A percentile compares a stretch with the other conserved stretches of the same genome.
Conservation (phyloP, 106 monocot genomes). For the Phalaenopsis equestris region DNA sequence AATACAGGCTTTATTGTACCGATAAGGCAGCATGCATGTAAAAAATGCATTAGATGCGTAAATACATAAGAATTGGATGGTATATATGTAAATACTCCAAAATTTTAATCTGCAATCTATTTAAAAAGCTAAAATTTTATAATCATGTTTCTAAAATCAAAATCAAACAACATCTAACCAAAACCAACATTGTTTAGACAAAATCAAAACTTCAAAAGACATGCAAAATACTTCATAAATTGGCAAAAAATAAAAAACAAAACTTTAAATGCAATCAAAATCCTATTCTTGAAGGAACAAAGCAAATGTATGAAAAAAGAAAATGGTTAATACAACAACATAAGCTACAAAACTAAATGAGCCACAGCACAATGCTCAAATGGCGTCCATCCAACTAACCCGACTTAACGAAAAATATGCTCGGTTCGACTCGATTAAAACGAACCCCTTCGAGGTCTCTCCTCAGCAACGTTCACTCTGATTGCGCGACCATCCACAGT, state of each 20-base stretch:
- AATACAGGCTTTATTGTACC: too few relatives aligned
- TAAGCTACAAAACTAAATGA: background rate
- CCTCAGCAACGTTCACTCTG: constrained; percentile 71
- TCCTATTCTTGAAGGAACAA: background rate
- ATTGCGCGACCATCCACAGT: constrained; percentile 65
- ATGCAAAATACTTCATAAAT: background rate
- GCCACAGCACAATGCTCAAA: background rate
- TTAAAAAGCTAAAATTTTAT: too few relatives aligned
- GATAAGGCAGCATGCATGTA: too few relatives aligned
- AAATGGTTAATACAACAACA: background rate
- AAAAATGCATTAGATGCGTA: too few relatives aligned
- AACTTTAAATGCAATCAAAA: background rate
- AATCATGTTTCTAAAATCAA: background rate
- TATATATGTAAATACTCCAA: too few relatives aligned
- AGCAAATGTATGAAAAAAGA: background rate
- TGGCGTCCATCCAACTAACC: background rate
- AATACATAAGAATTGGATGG: too few relatives aligned
- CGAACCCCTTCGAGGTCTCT: constrained; percentile 33
- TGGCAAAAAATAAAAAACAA: background rate
- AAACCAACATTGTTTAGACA: background rate
- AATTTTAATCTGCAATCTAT: too few relatives aligned
- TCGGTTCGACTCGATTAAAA: constrained; percentile 7
- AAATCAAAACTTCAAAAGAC: background rate
- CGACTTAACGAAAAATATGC: background rate
- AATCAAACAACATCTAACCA: background rate